Evolutionary conservation across 208 protist genomes (phyloP).

Genomic region (Porcisia deanei): DNA sequence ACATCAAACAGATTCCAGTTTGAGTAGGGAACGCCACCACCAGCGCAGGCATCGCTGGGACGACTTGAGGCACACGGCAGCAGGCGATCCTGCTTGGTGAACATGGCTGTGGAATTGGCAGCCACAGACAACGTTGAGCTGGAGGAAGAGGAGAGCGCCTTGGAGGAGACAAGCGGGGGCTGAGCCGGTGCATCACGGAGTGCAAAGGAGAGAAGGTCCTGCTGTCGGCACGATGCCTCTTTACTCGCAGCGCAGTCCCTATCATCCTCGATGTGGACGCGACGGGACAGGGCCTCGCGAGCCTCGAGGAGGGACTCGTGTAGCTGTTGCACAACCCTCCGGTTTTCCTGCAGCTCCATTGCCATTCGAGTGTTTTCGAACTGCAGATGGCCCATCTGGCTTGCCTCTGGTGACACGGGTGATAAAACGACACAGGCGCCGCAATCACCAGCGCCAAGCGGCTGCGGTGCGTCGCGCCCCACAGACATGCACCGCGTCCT

Average conservation of each 20-base stretch:
- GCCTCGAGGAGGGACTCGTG: conserved; percentile 16
- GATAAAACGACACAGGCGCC: background rate
- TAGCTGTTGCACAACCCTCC: conserved; percentile 13
- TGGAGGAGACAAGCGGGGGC: conserved; percentile 7
- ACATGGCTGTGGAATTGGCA: background rate
- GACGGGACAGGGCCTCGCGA: background rate
- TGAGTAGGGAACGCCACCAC: background rate
- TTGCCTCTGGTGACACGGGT: background rate
- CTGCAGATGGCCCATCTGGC: conserved; percentile 12
- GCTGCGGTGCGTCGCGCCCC: background rate
- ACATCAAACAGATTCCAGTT: conserved; percentile 14
- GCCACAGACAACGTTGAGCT: background rate
- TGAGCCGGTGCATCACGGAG: background rate
- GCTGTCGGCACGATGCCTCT: background rate
- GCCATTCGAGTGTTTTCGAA: conserved; percentile 10
- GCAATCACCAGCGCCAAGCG: background rate
- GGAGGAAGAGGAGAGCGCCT: conserved; percentile 7
- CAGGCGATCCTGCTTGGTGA: background rate
- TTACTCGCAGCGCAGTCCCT: background rate
- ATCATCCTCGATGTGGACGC: background rate
- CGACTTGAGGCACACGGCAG: background rate
- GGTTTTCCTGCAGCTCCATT: conserved; percentile 18
- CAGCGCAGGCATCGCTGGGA: background rate
- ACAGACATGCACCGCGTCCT: background rate
- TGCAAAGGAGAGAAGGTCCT: background rate